Percentiles rank a stretch among this genome's conserved stretches.
These are phyloP conservation scores for Polysphondylium violaceum DNA, from an alignment of 78 protist species.

Conservation along the genomic window DNA sequence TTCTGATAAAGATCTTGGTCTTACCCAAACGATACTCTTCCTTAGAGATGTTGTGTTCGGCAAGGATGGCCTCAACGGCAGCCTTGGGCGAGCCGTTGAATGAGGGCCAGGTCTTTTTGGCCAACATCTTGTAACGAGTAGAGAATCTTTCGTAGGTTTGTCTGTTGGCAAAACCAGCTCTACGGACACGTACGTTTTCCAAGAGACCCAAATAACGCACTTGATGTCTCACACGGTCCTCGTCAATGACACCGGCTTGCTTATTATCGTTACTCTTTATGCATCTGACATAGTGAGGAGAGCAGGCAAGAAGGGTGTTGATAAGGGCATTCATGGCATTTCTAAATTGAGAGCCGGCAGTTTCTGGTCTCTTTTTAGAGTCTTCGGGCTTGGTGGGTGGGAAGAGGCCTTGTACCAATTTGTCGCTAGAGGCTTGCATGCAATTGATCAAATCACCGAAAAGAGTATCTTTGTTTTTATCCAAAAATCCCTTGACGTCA, in stretches of 20 bases:
- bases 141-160: slow-evolving; percentile 86
- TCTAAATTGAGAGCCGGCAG: slow-evolving; percentile 81
- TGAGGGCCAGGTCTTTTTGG: slow-evolving; percentile 77
- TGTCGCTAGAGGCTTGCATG: slow-evolving; percentile 39
- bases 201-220: slow-evolving; percentile 91
- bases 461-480: slow-evolving; percentile 92
- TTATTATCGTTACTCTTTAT: slow-evolving; percentile 90
- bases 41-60: slow-evolving; percentile 26
- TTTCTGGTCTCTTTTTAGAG: slow-evolving; percentile 71
- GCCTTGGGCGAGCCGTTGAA: slow-evolving; percentile 41
- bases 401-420: slow-evolving; percentile 40
- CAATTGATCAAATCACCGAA: slow-evolving; percentile 62
- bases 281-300: slow-evolving; percentile 93
- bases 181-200: slow-evolving; percentile 94
- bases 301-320: slow-evolving; percentile 59
- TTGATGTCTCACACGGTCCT: slow-evolving; percentile 85
- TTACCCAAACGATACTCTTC: slow-evolving; percentile 87
- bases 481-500: slow-evolving; percentile 88
- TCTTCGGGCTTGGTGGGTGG: slow-evolving; percentile 67
- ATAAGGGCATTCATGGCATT: slow-evolving; percentile 81
- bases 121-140: slow-evolving; percentile 84
- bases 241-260: slow-evolving; percentile 77
- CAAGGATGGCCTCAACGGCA: slow-evolving; percentile 51
- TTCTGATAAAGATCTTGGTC: slow-evolving; percentile 89
- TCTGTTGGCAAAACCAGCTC: slow-evolving; percentile 97